Base-by-base conservation (phyloP, 2,329 filamentous ascomycete species). In the Alternaria sp. region DNA sequence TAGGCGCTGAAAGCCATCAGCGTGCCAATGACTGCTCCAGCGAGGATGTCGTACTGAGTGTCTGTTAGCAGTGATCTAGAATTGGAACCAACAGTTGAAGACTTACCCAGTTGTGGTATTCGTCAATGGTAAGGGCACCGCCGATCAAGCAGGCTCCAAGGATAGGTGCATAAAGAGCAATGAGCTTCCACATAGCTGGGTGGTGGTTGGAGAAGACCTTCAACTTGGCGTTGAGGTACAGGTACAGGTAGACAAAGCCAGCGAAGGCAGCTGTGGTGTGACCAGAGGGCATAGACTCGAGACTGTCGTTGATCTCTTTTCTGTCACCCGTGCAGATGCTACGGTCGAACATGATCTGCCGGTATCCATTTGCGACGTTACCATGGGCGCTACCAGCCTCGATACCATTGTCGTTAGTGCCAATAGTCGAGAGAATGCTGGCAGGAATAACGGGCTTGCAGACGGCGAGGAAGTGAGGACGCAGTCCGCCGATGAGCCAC, bases 201-300 rank as follows among this genome's bases (percentile, higher is more conserved):
- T 91, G 89, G 72, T 90, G 89, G 80, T 91, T 89, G 62, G 85
- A 80, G 67, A 88, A 91, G 55, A 91, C 84, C 81, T 92, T 92
- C 65, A 93, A 82, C 80, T 92, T 92, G 46, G 88, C 90, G 74
- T 92, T 92, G 42, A 93, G 84, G 78, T 92, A 93, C 1, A 92
- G 80, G 65, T 84, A 89, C 3, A 92, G 78, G 71, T 85, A 92
- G 23, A 90, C 82, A 66, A 91, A 89, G 5, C 88, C 89, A 0
- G 87, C 88, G 58, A 91, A 92, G 0, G 88, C 89, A 1, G 89
- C 89, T 0, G 89, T 90, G 5, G 88, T 87, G 75, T 93, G 90
- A 1, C 90, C 90, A 1, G 86, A 89, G 0, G 90, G 90, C 76
- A 93, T 88, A 0, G 86, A 88, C 71, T 91, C 87, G 0, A 92